Percentiles rank a stretch among this genome's conserved stretches.
phyloP scores from a whole-genome alignment of 805 yeast genomes.

The Vanderwaltozyma tropicalis region DNA sequence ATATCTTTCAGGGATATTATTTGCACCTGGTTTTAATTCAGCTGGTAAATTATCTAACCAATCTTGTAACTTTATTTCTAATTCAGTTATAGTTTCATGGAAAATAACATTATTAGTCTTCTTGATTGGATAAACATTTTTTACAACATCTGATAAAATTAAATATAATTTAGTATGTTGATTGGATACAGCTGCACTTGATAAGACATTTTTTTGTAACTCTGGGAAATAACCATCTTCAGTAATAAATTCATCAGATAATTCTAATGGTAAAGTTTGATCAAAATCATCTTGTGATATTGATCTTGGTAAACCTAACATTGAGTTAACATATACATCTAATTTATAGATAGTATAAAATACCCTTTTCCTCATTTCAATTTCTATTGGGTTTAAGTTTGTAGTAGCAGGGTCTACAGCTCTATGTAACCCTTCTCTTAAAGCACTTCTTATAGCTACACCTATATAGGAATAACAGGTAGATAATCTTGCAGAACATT shows the following conservation, averaged over 20 bases:
- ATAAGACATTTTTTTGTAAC: slow-evolving; percentile 18
- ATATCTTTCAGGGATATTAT: slow-evolving; percentile 34
- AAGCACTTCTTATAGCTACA: slow-evolving; percentile 73
- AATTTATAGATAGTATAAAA: slow-evolving; percentile 85
- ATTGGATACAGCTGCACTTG: slow-evolving; percentile 54
- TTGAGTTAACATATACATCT: slow-evolving; percentile 84
- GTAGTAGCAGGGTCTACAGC: slow-evolving; percentile 39
- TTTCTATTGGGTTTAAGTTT: slow-evolving; percentile 53
- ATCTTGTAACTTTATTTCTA: slow-evolving; percentile 60
- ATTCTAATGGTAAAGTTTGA: slow-evolving; percentile 73
- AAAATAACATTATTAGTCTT: slow-evolving; percentile 27
- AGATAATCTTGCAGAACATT: slow-evolving; percentile 74
- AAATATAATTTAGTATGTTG: slow-evolving; percentile 69
- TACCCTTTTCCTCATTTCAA: slow-evolving; percentile 74
- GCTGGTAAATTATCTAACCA: slow-evolving; percentile 68
- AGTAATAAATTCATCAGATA: slow-evolving; percentile 80
- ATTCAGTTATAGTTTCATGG: slow-evolving; percentile 43
- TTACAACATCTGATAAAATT: slow-evolving; percentile 61
- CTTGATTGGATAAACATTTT: slow-evolving; percentile 54
- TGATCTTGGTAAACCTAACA: slow-evolving; percentile 73
- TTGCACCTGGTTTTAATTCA: slow-evolving; percentile 51
- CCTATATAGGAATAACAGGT: slow-evolving; percentile 90
- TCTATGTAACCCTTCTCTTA: slow-evolving; percentile 78
- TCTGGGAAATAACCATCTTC: slow-evolving; percentile 35
- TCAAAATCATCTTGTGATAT: slow-evolving; percentile 76